Conservation (phyloP, 2,329 filamentous ascomycete genomes). For the Didymella glomerata region DNA sequence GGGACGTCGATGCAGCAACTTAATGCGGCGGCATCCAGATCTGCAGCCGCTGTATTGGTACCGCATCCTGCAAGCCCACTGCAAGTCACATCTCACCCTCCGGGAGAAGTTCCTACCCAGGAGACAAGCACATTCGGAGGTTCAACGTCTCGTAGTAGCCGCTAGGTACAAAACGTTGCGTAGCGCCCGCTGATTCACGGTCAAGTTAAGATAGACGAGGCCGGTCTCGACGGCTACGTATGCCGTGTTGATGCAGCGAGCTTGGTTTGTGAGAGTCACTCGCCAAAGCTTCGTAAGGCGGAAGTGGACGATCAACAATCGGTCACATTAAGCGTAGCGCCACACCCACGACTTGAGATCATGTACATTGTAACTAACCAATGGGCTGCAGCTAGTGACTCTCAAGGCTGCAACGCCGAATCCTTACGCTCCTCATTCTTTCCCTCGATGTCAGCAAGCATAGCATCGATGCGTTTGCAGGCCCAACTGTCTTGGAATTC, state of each 20-base stretch:
- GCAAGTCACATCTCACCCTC: background rate
- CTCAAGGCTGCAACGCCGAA: background rate
- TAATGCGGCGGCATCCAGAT: background rate
- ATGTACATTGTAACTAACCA: conserved; percentile 1
- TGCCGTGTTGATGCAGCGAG: background rate
- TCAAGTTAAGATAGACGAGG: background rate
- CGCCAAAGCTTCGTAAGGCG: background rate
- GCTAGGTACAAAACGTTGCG: background rate
- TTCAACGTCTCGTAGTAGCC: conserved; percentile 2
- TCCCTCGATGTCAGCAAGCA: conserved; percentile 36
- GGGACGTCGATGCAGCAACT: background rate
- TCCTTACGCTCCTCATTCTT: conserved; percentile 7
- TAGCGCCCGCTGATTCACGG: background rate
- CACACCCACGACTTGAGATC: conserved; percentile 4
- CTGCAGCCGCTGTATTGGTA: background rate
- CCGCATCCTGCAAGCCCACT: background rate
- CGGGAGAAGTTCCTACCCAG: background rate
- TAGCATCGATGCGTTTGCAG: conserved; percentile 50
- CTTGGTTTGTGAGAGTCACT: background rate
- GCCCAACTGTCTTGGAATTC: conserved; percentile 42
- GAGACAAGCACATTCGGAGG: background rate
- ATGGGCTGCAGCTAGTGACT: background rate
- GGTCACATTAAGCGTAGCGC: background rate
- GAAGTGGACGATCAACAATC: background rate
- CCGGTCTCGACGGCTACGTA: background rate